Evolutionary conservation across 345 rosid genomes (phyloP).

Genomic region (Moricandia arvensis): DNA sequence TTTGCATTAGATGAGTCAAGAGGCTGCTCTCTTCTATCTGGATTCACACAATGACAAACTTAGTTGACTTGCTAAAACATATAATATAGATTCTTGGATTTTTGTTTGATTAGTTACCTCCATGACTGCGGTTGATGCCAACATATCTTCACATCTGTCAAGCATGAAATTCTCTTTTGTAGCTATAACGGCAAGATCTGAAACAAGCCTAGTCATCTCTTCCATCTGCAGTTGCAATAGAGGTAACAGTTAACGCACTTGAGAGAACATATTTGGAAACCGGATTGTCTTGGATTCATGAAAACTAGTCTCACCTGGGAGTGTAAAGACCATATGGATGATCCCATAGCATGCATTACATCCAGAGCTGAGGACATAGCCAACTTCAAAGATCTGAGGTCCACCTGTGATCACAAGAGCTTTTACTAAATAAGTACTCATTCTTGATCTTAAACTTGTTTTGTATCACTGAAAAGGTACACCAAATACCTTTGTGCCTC

Average conservation of each 20-base stretch:
- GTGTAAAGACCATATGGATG: slow-evolving; percentile 59
- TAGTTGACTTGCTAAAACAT: not conserved
- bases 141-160: slow-evolving; percentile 61
- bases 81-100: slow-evolving; percentile 7
- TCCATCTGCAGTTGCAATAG: slow-evolving; percentile 47
- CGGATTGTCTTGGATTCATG: not conserved
- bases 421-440: not conserved
- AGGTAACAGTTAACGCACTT: not conserved
- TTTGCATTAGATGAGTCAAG: slow-evolving; percentile 63
- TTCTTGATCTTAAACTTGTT: not conserved
- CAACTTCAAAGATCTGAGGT: slow-evolving; percentile 59
- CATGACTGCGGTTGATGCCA: slow-evolving; percentile 64
- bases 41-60: slow-evolving; percentile 13
- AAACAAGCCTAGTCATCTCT: slow-evolving; percentile 53
- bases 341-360: slow-evolving; percentile 79
- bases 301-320: slow-evolving; percentile 52
- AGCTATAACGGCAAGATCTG: slow-evolving; percentile 59
- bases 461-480: slow-evolving; percentile 5
- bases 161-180: slow-evolving; percentile 61
- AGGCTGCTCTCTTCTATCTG: slow-evolving; percentile 61
- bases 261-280: not conserved
- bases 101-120: slow-evolving; percentile 49
- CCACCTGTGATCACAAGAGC: slow-evolving; percentile 53
- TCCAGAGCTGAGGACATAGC: slow-evolving; percentile 85
- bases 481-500: slow-evolving; percentile 67